Evolutionary conservation across 176 grass and related monocot species (phyloP), one percentile per base, ranked within the genome.

Genomic region (Rhipidocladum racemiflorum): DNA sequence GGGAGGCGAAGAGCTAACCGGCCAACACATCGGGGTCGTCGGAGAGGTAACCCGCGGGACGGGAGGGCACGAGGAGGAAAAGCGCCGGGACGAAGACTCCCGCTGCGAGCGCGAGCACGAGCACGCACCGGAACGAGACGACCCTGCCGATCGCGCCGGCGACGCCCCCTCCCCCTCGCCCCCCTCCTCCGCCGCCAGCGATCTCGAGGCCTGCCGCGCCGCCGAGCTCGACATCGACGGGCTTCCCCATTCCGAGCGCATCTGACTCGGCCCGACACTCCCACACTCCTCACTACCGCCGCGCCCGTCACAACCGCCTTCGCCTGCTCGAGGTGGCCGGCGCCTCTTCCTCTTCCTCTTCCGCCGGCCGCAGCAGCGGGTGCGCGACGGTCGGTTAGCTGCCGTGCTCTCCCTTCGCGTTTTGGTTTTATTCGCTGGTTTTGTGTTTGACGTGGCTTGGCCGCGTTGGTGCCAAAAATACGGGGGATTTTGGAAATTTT

Each of bases 211-310:
- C 80, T 71, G 48, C 87, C 50, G 84, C 74, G 61, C 80, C 70
- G 77, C 77, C 82, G 88, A 88, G 82, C 82, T 85, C 88, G 61
- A 88, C 78, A 83, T 88, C 91, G 78, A 80, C 85, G 85, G 83
- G 88, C 88, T 93, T 93, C 79, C 91, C 88, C 88, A 90, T 93
- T 88, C 86, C 77, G 82, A 74, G 78, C 65, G 91, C 88, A 90
- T 90, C 89, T 86, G 88, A 90, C 48, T 65, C 68, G 23, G 8
- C 80, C 68, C 77, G 50, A 21, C 68, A 10, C 64, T 32, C 51
- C 42, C 18, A 15, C 69, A 39, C 38, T 56, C 70, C 1, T 11
- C 69, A 3, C 36, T 61, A 1, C 28, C 46, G 68, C 81, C 76
- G 54, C 45, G 20, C 2, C 29, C 44, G 54, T 34, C 32, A 3